A percentile compares a stretch with the other conserved stretches of the same genome.
phyloP scores from a whole-genome alignment of 495 filamentous ascomycete species.

The Alectoria sarmentosa region DNA sequence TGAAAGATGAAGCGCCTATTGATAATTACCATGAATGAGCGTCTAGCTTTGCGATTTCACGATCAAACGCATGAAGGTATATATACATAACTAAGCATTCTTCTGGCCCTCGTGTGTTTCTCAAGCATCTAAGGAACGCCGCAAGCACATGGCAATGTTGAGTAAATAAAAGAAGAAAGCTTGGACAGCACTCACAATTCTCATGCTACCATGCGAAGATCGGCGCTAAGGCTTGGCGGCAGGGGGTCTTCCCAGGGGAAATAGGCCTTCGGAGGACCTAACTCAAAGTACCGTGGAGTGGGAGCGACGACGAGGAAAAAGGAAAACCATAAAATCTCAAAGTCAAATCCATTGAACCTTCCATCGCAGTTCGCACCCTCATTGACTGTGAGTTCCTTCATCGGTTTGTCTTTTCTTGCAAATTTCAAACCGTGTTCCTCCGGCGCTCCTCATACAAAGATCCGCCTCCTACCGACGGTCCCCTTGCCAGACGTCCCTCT shows the following conservation, averaged over 20 bases:
- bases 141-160: not conserved
- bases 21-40: constrained; percentile 4
- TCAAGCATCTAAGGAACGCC: not conserved
- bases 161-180: not conserved
- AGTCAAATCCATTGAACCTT: not conserved
- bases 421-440: not conserved
- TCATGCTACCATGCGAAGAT: not conserved
- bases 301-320: not conserved
- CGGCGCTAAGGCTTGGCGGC: not conserved
- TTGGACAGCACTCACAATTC: not conserved
- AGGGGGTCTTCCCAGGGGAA: not conserved
- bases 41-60: not conserved
- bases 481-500: not conserved
- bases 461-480: not conserved
- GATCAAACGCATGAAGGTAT: not conserved
- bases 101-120: not conserved
- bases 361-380: not conserved
- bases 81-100: not conserved
- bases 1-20: constrained; percentile 41
- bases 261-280: not conserved
- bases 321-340: not conserved
- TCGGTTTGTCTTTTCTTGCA: not conserved
- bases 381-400: not conserved
- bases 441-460: not conserved
- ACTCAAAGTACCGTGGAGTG: not conserved